Evolutionary conservation across 305 asterid species (phyloP).

Genomic region (Salvia sclarea): DNA sequence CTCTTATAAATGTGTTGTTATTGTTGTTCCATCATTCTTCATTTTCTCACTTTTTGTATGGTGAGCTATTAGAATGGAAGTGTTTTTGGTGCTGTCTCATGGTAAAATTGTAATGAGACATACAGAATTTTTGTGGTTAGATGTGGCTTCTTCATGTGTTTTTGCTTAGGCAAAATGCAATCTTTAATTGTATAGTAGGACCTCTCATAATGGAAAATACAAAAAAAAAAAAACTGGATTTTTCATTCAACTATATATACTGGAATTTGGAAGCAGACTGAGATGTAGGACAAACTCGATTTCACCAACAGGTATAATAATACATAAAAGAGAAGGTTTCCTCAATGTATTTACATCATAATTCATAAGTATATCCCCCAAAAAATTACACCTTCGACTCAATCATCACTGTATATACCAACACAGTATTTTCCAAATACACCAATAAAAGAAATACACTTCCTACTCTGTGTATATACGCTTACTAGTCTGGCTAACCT

Average conservation of each 20-base stretch:
- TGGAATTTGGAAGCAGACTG: too few relatives aligned
- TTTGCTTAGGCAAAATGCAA: slow-evolving; percentile 14
- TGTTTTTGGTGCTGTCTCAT: slow-evolving; percentile 1
- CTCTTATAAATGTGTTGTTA: slow-evolving; percentile 6
- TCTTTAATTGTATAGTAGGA: slow-evolving; percentile 34
- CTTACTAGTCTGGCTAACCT: too few relatives aligned
- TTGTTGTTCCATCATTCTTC: slow-evolving; percentile 1
- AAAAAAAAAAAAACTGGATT: too few relatives aligned
- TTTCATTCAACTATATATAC: too few relatives aligned
- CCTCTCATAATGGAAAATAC: slow-evolving; percentile 12
- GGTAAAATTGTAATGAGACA: slow-evolving; percentile 12
- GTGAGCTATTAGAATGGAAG: background rate
- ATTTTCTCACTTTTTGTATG: slow-evolving; percentile 20
- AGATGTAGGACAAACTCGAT: too few relatives aligned
- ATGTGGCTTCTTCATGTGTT: slow-evolving; percentile 4
- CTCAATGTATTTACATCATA: slow-evolving; percentile 6
- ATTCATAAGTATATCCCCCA: too few relatives aligned
- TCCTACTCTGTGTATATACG: background rate
- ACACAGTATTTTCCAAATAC: background rate
- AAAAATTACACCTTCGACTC: too few relatives aligned
- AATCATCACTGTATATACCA: background rate
- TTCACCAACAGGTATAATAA: background rate
- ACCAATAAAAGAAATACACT: background rate
- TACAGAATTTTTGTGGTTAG: slow-evolving; percentile 9
- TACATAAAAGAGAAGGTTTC: background rate